Evolutionary conservation across 495 filamentous ascomycete genomes (phyloP).

Genomic region (Filosporella fistucella): DNA sequence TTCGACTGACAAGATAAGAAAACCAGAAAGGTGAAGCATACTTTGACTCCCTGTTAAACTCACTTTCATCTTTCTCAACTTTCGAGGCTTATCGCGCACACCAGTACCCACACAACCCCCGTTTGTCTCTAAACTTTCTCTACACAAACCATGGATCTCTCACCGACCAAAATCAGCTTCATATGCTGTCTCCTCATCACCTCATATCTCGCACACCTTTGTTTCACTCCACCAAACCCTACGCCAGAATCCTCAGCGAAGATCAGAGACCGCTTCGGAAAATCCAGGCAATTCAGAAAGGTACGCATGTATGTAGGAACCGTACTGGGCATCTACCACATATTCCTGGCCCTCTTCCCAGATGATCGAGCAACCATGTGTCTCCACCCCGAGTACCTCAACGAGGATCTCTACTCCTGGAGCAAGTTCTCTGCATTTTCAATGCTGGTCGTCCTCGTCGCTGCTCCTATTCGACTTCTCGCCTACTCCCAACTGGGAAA

Average conservation of each 20-base stretch:
- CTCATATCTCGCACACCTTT: slow-evolving; percentile 12
- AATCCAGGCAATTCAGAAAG: neutral
- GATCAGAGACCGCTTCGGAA: neutral
- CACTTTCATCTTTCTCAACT: no score
- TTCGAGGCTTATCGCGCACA: no score
- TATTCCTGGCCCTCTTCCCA: slow-evolving; percentile 24
- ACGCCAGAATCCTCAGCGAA: neutral
- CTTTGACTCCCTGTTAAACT: no score
- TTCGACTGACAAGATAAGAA: no score
- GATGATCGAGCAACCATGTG: slow-evolving; percentile 19
- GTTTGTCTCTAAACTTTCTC: no score
- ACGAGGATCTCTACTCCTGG: slow-evolving; percentile 25
- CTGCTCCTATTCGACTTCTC: slow-evolving; percentile 29
- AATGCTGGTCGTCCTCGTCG: slow-evolving; percentile 27
- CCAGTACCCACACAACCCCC: no score
- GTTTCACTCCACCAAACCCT: slow-evolving; percentile 1
- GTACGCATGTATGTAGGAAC: neutral
- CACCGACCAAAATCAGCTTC: neutral
- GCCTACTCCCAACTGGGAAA: slow-evolving; percentile 35
- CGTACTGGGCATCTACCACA: slow-evolving; percentile 23
- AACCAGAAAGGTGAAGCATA: no score
- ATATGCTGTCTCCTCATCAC: slow-evolving; percentile 33
- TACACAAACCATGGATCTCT: neutral
- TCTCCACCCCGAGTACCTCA: slow-evolving; percentile 27
- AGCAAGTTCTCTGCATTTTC: slow-evolving; percentile 19